These are phyloP conservation scores for Fusarium torreyae DNA, from an alignment of 2,329 filamentous ascomycete species.

Conservation along the genomic window DNA sequence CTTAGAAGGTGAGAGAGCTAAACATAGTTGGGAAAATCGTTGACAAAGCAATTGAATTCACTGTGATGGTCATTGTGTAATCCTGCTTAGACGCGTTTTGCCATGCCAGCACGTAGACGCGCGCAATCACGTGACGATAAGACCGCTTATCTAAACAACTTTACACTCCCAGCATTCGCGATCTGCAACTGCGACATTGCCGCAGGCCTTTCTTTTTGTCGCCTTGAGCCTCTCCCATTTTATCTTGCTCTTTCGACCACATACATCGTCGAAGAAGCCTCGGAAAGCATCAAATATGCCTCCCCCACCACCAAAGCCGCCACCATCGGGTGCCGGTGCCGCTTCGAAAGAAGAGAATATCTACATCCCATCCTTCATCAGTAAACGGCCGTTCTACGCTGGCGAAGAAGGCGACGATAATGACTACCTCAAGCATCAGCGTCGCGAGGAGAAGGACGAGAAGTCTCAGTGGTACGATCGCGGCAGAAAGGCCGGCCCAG, in stretches of 20 bases:
- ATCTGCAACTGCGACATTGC: constrained; percentile 10
- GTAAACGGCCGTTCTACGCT: constrained; percentile 97
- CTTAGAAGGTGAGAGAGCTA: not conserved
- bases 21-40: not conserved
- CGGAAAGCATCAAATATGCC: constrained; percentile 10
- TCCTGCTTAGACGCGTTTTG: constrained; percentile 27
- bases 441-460: constrained; percentile 73
- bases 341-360: constrained; percentile 91
- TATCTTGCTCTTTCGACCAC: not conserved
- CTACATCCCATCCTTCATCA: constrained; percentile 98
- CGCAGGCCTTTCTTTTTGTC: not conserved
- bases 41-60: constrained; percentile 4
- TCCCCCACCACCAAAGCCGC: constrained; percentile 54
- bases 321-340: constrained; percentile 56
- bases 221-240: not conserved
- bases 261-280: not conserved
- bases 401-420: constrained; percentile 81
- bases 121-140: constrained; percentile 43
- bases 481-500: constrained; percentile 85
- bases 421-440: constrained; percentile 98
- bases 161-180: constrained; percentile 11
- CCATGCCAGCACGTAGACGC: constrained; percentile 8
- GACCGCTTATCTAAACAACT: constrained; percentile 36
- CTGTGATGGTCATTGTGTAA: constrained; percentile 5
- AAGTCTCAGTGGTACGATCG: constrained; percentile 94